Conservation (phyloP, 495 filamentous ascomycete genomes). For the Podospora fimiseda region DNA sequence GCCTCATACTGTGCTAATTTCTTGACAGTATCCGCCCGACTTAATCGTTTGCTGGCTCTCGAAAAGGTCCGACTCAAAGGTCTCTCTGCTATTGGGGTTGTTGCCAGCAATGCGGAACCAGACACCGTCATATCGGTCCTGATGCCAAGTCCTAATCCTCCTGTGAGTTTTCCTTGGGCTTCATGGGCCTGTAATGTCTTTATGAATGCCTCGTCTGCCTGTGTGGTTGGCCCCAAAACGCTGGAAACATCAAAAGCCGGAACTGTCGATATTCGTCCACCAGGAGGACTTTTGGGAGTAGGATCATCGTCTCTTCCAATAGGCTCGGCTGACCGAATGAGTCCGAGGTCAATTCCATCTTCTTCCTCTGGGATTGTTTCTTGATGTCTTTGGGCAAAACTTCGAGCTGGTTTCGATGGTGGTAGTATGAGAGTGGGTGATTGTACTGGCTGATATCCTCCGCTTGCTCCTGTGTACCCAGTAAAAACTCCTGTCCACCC, state of each 20-base stretch:
- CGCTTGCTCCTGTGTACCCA: constrained; percentile 11
- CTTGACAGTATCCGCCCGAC: constrained; percentile 29
- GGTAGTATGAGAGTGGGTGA: neutral
- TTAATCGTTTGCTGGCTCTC: constrained; percentile 18
- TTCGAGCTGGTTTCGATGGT: constrained; percentile 13
- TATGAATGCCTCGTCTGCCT: constrained; percentile 34
- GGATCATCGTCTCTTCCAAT: constrained; percentile 16
- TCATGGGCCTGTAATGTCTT: constrained; percentile 38
- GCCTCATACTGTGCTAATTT: constrained; percentile 45
- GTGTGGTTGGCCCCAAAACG: constrained; percentile 29
- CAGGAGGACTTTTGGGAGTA: constrained; percentile 11
- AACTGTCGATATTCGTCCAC: constrained; percentile 9
- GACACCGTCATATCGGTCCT: constrained; percentile 32
- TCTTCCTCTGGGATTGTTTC: constrained; percentile 42
- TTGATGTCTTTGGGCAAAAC: constrained; percentile 21
- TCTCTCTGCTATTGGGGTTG: constrained; percentile 25
- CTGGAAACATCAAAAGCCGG: constrained; percentile 33
- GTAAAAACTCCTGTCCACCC: constrained; percentile 14
- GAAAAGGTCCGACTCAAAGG: constrained; percentile 34
- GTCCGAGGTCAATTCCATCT: constrained; percentile 33
- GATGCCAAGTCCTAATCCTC: constrained; percentile 43
- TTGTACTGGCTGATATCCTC: constrained; percentile 32
- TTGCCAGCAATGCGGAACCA: constrained; percentile 35
- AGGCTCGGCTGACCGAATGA: constrained; percentile 32
- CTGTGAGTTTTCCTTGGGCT: constrained; percentile 40